Percentiles rank a stretch among this genome's conserved stretches.
Evolutionary conservation across 2,329 filamentous ascomycete genomes (phyloP).

Genomic region (Fusarium tanahbumbuense): DNA sequence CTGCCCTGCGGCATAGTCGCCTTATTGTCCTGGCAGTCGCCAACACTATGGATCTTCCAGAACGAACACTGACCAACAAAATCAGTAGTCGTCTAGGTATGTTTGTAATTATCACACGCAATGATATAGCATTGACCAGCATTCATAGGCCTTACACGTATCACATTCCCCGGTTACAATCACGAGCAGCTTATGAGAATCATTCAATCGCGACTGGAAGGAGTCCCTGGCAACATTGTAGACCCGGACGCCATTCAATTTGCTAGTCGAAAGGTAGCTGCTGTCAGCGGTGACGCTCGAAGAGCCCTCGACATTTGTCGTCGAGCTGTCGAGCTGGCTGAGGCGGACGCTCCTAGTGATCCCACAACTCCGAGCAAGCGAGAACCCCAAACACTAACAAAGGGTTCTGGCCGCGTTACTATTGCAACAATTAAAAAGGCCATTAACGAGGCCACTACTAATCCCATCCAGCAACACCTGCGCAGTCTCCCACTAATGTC

Average conservation of each 20-base stretch:
- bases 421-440: constrained; percentile 94
- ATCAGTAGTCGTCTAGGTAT: constrained; percentile 86
- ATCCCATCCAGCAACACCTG: constrained; percentile 89
- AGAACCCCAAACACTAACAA: constrained; percentile 44
- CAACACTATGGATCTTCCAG: constrained; percentile 98
- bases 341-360: constrained; percentile 70
- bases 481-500: constrained; percentile 82
- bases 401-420: constrained; percentile 72
- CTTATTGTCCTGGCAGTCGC: constrained; percentile 97
- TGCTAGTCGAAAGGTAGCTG: constrained; percentile 94
- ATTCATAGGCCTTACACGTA: constrained; percentile 77
- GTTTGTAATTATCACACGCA: constrained; percentile 35
- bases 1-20: constrained; percentile 87
- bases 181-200: constrained; percentile 98
- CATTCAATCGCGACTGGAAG: constrained; percentile 91
- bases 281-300: constrained; percentile 92
- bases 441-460: constrained; percentile 94
- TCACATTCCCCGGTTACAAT: constrained; percentile 97
- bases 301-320: constrained; percentile 95
- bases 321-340: constrained; percentile 92
- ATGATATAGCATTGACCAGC: neutral
- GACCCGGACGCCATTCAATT: constrained; percentile 96
- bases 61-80: constrained; percentile 96
- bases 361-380: constrained; percentile 72
- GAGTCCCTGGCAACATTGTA: constrained; percentile 89